Conservation (phyloP, 2,329 filamentous ascomycete species). For the Stromatinia cepivora region DNA sequence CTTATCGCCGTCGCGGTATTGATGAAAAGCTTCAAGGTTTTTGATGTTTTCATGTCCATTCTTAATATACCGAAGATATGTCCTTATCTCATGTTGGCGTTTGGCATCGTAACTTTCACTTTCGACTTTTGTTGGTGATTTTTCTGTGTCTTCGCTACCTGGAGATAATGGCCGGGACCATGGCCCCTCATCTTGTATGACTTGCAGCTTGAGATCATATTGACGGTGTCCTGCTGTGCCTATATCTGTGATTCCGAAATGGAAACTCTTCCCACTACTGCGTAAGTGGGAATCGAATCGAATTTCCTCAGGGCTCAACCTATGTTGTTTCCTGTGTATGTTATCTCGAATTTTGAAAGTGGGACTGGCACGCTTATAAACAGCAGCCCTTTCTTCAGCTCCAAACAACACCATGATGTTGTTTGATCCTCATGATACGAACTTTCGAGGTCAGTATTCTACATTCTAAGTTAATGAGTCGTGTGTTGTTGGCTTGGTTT, state of each 20-base stretch:
- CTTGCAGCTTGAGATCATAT: background rate
- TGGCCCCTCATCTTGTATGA: background rate
- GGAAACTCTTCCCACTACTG: background rate
- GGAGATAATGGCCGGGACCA: background rate
- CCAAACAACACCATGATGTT: background rate
- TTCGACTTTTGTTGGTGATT: background rate
- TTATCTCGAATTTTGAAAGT: background rate
- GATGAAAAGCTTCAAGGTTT: conserved; percentile 12
- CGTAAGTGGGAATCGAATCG: background rate
- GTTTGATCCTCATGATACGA: background rate
- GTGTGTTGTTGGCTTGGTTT: background rate
- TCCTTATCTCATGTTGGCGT: background rate
- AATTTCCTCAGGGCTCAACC: background rate
- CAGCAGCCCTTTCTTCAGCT: background rate
- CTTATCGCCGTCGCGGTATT: background rate
- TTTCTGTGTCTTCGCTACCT: background rate
- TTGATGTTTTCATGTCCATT: conserved; percentile 2
- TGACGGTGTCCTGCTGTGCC: background rate
- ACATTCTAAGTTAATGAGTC: background rate
- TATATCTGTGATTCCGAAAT: background rate
- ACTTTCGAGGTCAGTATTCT: background rate
- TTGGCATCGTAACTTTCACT: conserved; percentile 7
- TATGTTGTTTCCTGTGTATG: background rate
- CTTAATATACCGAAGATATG: conserved; percentile 11
- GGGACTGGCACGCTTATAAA: background rate